phyloP scores from a whole-genome alignment of 2,329 filamentous ascomycete genomes.

The Celoporthe dispersa region DNA sequence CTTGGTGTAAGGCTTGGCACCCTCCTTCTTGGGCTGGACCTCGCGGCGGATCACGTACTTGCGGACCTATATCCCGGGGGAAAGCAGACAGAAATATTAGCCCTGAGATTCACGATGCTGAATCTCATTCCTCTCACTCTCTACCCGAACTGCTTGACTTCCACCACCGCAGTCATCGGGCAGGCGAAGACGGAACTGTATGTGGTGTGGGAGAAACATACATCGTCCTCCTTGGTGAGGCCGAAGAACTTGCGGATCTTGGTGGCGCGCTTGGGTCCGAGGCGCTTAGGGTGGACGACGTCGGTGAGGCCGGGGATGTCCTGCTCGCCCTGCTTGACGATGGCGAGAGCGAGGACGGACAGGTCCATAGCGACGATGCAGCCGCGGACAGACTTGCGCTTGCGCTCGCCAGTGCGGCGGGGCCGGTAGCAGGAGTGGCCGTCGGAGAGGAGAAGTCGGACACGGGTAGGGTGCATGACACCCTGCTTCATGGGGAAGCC shows the following conservation, averaged over 20 bases:
- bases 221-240: slow-evolving; percentile 99
- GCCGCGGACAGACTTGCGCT: slow-evolving; percentile 98
- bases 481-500: slow-evolving; percentile 99
- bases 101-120: slow-evolving; percentile 31
- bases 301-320: slow-evolving; percentile 98
- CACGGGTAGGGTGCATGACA: slow-evolving; percentile 98
- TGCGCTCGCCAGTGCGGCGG: slow-evolving; percentile 97
- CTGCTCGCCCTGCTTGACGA: slow-evolving; percentile 96
- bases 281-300: slow-evolving; percentile 96
- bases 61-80: slow-evolving; percentile 71
- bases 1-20: slow-evolving; percentile 99
- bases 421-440: slow-evolving; percentile 99
- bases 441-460: slow-evolving; percentile 91
- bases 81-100: slow-evolving; percentile 45
- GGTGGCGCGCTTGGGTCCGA: slow-evolving; percentile 99
- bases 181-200: slow-evolving; percentile 72
- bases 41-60: slow-evolving; percentile 99
- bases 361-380: slow-evolving; percentile 98
- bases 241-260: slow-evolving; percentile 99
- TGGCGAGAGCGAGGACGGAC: slow-evolving; percentile 88
- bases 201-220: slow-evolving; percentile 64
- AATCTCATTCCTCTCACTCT: slow-evolving; percentile 56
- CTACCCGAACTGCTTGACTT: slow-evolving; percentile 54
- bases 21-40: slow-evolving; percentile 95
- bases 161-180: slow-evolving; percentile 55